Evolutionary conservation across 345 rosid genomes (phyloP).

Genomic region (Boechera stricta): DNA sequence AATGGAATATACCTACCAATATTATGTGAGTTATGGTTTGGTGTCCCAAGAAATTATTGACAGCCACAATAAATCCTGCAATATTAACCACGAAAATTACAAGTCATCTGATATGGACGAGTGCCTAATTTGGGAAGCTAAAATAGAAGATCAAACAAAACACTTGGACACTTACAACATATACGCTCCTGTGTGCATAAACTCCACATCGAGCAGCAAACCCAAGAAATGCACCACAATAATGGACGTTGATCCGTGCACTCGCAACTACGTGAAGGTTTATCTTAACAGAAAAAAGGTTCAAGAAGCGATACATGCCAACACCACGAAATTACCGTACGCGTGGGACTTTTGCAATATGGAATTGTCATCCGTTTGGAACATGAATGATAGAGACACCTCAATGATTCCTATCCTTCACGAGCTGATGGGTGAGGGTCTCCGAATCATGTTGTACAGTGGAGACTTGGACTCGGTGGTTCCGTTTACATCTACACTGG

Average conservation of each 20-base stretch:
- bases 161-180: slow-evolving; percentile 67
- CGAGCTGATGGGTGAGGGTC: slow-evolving; percentile 66
- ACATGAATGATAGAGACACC: slow-evolving; percentile 38
- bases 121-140: too few species aligned
- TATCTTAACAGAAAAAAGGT: slow-evolving; percentile 66
- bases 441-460: slow-evolving; percentile 68
- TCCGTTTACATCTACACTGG: slow-evolving; percentile 71
- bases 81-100: too few species aligned
- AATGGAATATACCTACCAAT: too few species aligned
- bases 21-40: background rate
- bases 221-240: slow-evolving; percentile 59
- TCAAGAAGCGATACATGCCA: slow-evolving; percentile 72
- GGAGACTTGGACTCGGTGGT: slow-evolving; percentile 81
- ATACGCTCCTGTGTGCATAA: slow-evolving; percentile 63
- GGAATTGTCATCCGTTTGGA: slow-evolving; percentile 54
- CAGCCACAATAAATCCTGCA: too few species aligned
- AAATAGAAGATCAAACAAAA: background rate
- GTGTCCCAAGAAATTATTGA: background rate
- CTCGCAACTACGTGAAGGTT: slow-evolving; percentile 46
- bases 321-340: slow-evolving; percentile 55
- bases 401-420: slow-evolving; percentile 68
- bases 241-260: slow-evolving; percentile 61
- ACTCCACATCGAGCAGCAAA: slow-evolving; percentile 27
- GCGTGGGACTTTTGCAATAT: slow-evolving; percentile 76
- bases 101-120: too few species aligned